A percentile compares a stretch with the other conserved stretches of the same genome.
Conservation (phyloP, 768 basidiomycete genomes). For the Leccinum variicolor region DNA sequence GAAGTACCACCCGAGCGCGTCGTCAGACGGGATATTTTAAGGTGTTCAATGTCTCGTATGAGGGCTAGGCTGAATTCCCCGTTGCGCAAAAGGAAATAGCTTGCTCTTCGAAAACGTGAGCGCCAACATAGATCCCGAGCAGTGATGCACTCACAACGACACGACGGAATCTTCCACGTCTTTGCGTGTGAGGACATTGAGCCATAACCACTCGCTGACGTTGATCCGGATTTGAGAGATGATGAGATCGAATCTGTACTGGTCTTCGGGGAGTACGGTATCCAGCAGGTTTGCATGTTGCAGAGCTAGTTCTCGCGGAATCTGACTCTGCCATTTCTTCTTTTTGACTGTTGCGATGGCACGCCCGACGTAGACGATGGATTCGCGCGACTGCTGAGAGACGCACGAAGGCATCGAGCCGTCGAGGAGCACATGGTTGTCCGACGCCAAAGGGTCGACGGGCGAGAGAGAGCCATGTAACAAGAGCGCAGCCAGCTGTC, state of each 20-base stretch:
- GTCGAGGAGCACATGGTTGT: constrained; percentile 54
- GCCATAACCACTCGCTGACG: constrained; percentile 93
- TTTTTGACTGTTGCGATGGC: constrained; percentile 82
- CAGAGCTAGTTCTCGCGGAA: constrained; percentile 63
- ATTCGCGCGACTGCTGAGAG: constrained; percentile 67
- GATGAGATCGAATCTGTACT: constrained; percentile 70
- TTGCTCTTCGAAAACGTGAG: constrained; percentile 50
- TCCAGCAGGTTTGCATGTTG: constrained; percentile 66
- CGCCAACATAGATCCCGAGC: not conserved
- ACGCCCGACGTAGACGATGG: constrained; percentile 83
- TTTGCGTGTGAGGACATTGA: constrained; percentile 77
- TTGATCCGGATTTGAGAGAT: constrained; percentile 74
- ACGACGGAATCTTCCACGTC: constrained; percentile 85
- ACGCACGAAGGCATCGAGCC: constrained; percentile 76
- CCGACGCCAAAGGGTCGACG: constrained; percentile 64
- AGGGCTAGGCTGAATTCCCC: constrained; percentile 84
- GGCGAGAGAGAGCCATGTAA: constrained; percentile 68
- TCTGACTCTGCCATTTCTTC: constrained; percentile 74
- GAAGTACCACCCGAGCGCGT: constrained; percentile 59
- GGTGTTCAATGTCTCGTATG: constrained; percentile 81
- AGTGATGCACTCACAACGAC: constrained; percentile 58
- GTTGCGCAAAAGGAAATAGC: constrained; percentile 86
- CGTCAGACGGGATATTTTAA: constrained; percentile 76
- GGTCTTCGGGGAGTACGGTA: constrained; percentile 68
- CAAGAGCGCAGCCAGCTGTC: constrained; percentile 78